phyloP scores from a whole-genome alignment of 371 early-diverging fungal species.

The Mucor racemosus region DNA sequence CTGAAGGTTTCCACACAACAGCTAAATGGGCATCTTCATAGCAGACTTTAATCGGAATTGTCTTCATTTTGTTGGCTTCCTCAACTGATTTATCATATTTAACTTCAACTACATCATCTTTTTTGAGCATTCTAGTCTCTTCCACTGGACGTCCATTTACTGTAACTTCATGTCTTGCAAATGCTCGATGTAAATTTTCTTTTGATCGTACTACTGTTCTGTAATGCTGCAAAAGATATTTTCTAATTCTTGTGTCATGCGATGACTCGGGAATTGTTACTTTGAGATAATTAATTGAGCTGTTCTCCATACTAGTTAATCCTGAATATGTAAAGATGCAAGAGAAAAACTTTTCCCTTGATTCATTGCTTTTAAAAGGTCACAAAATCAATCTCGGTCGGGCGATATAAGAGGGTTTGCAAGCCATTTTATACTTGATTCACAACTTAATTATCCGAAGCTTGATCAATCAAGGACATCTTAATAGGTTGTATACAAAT shows the following conservation, averaged over 20 bases:
- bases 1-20: slow-evolving; percentile 60
- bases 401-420: background rate
- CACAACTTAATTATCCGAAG: no score
- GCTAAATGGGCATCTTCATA: slow-evolving; percentile 58
- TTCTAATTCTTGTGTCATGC: slow-evolving; percentile 25
- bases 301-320: background rate
- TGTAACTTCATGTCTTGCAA: slow-evolving; percentile 46
- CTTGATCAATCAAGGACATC: no score
- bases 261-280: slow-evolving; percentile 15
- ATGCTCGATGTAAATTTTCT: slow-evolving; percentile 38
- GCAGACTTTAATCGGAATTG: slow-evolving; percentile 40
- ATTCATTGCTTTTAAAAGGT: background rate
- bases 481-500: no score
- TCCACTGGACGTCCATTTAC: slow-evolving; percentile 52
- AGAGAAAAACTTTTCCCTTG: background rate
- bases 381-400: background rate
- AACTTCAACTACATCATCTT: slow-evolving; percentile 50
- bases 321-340: no score
- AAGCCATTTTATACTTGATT: background rate
- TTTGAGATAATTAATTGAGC: slow-evolving; percentile 13
- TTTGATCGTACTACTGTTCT: slow-evolving; percentile 42
- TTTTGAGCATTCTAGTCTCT: slow-evolving; percentile 47
- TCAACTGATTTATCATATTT: slow-evolving; percentile 45
- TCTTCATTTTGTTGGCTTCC: slow-evolving; percentile 37
- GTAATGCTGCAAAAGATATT: slow-evolving; percentile 32